These are phyloP conservation scores for Ettlia oleoabundans DNA, from an alignment of 139 green algal species.

Conservation along the genomic window DNA sequence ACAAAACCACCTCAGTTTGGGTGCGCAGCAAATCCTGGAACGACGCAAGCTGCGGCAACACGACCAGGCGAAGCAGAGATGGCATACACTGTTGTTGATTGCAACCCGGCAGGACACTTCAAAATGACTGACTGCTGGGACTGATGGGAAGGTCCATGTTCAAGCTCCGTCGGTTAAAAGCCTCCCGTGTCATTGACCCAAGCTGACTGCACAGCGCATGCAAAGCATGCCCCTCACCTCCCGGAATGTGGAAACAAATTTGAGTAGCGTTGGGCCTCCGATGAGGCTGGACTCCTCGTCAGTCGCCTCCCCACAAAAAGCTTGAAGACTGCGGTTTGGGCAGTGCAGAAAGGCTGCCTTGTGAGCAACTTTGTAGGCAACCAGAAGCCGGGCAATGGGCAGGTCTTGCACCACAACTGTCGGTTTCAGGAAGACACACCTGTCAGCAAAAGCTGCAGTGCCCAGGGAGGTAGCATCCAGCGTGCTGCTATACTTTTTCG, in stretches of 20 bases:
- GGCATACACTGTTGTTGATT: background rate
- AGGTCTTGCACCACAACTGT: too few relatives aligned
- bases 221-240: constrained; percentile 34
- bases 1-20: constrained; percentile 54
- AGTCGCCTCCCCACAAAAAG: constrained; percentile 39
- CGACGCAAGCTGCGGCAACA: constrained; percentile 47
- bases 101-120: background rate
- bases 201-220: background rate
- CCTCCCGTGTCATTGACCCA: background rate
- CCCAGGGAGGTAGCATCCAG: constrained; percentile 43
- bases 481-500: constrained; percentile 54
- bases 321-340: background rate
- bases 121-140: too few relatives aligned
- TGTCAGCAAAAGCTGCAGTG: constrained; percentile 52
- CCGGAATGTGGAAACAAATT: constrained; percentile 63
- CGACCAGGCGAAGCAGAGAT: too few relatives aligned
- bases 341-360: background rate
- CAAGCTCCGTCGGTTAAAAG: too few relatives aligned
- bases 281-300: constrained; percentile 58
- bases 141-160: background rate
- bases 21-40: constrained; percentile 60
- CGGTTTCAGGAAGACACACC: too few relatives aligned
- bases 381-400: background rate
- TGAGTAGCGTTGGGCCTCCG: constrained; percentile 36
- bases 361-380: background rate